These are phyloP conservation scores for Eutrema salsugineum DNA, from an alignment of 441 rosid species.

Conservation along the genomic window DNA sequence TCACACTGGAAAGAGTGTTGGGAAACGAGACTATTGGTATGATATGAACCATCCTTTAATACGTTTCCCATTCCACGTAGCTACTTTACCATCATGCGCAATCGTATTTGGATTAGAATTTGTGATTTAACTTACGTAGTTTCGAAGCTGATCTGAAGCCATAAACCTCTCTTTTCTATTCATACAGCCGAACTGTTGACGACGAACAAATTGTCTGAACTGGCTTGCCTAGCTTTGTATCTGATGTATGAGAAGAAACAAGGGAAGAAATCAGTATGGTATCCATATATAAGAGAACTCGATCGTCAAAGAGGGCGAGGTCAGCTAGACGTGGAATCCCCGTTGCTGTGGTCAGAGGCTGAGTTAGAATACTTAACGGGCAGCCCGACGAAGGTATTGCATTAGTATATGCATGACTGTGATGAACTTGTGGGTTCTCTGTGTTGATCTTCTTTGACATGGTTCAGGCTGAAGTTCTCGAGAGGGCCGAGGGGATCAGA, in stretches of 20 bases:
- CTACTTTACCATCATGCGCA: neutral
- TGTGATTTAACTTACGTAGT: neutral
- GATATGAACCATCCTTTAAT: constrained; percentile 38
- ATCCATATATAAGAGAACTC: constrained; percentile 92
- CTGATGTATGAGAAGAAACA: constrained; percentile 98
- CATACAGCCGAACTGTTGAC: constrained; percentile 79
- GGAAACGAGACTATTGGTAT: constrained; percentile 95
- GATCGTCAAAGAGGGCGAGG: constrained; percentile 98
- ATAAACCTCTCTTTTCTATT: neutral
- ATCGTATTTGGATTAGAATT: neutral
- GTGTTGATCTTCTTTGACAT: constrained; percentile 25
- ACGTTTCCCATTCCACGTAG: neutral
- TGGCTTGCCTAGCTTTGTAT: constrained; percentile 94
- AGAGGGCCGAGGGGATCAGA: constrained; percentile 81
- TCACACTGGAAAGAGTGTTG: constrained; percentile 90
- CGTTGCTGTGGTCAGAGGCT: constrained; percentile 83
- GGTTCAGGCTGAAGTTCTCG: constrained; percentile 77
- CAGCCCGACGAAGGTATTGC: constrained; percentile 83
- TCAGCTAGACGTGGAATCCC: constrained; percentile 91
- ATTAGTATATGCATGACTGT: neutral
- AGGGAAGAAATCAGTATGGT: constrained; percentile 92
- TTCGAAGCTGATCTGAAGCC: neutral
- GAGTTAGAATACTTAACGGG: constrained; percentile 88
- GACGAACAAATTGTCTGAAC: constrained; percentile 84
- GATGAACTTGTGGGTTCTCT: constrained; percentile 8